Evolutionary conservation across 176 grass and related monocot species (phyloP).

Genomic region (Triticum urartu): DNA sequence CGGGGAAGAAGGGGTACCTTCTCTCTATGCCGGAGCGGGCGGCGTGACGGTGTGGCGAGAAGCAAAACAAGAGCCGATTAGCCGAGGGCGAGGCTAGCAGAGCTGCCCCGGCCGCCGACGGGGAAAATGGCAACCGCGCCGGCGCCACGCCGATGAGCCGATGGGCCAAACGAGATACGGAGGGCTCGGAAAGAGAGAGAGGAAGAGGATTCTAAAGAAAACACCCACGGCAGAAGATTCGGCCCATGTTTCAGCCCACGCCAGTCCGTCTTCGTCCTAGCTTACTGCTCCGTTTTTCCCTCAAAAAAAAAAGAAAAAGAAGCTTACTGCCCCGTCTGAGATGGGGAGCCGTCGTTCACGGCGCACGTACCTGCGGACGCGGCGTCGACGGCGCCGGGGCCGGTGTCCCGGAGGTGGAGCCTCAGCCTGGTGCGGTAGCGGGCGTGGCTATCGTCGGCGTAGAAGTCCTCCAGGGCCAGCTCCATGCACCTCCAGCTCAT

Average conservation of each 20-base stretch:
- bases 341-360: too few relatives aligned
- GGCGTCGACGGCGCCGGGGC: constrained; percentile 31
- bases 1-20: constrained; percentile 17
- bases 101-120: neutral
- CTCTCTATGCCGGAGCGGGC: neutral
- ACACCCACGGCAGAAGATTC: neutral
- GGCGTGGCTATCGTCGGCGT: neutral
- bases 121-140: neutral
- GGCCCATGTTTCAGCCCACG: neutral
- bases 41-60: neutral
- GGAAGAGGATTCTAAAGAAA: neutral
- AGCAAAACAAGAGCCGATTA: too few relatives aligned
- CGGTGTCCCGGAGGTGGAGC: constrained; percentile 51
- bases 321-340: too few relatives aligned
- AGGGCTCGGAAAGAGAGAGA: neutral
- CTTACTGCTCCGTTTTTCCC: too few relatives aligned
- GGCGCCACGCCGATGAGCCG: neutral
- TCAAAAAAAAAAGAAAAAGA: too few relatives aligned
- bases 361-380: constrained; percentile 41
- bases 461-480: constrained; percentile 62
- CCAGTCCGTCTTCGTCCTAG: neutral
- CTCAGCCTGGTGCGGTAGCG: constrained; percentile 33
- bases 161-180: neutral
- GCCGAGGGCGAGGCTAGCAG: neutral
- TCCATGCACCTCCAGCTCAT: constrained; percentile 69